Evolutionary conservation across 1,139 yeast genomes (phyloP), one percentile per base, ranked within the genome.

Genomic region (Maudiozyma humilis): DNA sequence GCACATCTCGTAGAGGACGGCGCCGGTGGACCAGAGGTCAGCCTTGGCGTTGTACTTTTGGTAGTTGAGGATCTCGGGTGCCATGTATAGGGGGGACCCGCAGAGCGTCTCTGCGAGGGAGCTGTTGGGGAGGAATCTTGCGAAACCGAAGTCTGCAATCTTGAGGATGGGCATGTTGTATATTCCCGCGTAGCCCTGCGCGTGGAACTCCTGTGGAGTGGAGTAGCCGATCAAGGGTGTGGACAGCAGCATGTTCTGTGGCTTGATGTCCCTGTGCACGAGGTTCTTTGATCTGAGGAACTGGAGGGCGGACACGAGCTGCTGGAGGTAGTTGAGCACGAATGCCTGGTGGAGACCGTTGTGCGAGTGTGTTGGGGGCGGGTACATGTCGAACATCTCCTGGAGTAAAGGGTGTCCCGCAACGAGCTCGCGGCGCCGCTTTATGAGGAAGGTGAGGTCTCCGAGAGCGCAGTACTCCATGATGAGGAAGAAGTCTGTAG

Each of bases 391-490:
- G 55, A 89, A 74, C 47, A 91, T 70, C 2, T 87, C 77, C 30
- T 82, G 79, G 36, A 89, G 76, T 38, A 85, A 75, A 0, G 96
- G 96, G 60, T 87, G 88, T 3, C 85, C 78, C 51, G 76, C 73
- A 27, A 78, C 75, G 37, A 89, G 68, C 59, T 83, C 88, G 51
- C 76, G 76, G 57, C 91, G 75, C 60, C 78, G 80, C 56, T 86
- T 76, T 44, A 91, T 88, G 55, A 91, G 82, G 58, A 80, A 86
- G 0, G 95, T 84, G 49, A 91, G 72, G 65, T 91, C 98, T 8
- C 98, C 98, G 64, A 91, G 71, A 0, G 96, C 81, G 62, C 98
- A 91, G 66, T 87, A 91, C 62, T 91, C 97, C 97, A 91, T 91
- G n/a, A 89, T 79, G 51, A 91, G 70, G 64, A 87, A 93, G 67